phyloP scores from a whole-genome alignment of 177 flowering plant species.

The Vitis hybrid region DNA sequence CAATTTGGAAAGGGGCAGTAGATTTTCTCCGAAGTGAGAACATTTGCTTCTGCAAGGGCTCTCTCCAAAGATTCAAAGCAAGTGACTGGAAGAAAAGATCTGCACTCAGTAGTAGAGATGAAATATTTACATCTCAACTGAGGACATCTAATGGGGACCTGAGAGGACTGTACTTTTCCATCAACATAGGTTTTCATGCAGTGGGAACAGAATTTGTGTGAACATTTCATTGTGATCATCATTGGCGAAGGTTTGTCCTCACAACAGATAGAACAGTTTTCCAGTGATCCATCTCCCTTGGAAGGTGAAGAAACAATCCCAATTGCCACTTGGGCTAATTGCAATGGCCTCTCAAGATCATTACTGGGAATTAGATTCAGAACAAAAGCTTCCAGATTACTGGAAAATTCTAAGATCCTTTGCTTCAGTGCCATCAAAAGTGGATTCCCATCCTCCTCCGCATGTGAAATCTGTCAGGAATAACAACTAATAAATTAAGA shows the following conservation, averaged over 20 bases:
- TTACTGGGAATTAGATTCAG: slow-evolving; percentile 46
- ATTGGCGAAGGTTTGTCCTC: slow-evolving; percentile 60
- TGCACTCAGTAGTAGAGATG: slow-evolving; percentile 67
- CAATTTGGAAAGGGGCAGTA: slow-evolving; percentile 82
- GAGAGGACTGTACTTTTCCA: slow-evolving; percentile 55
- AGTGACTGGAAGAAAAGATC: slow-evolving; percentile 63
- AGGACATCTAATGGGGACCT: slow-evolving; percentile 85
- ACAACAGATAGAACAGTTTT: slow-evolving; percentile 78
- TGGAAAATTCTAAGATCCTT: slow-evolving; percentile 61
- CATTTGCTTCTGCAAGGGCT: slow-evolving; percentile 63
- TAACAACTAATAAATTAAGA: not conserved
- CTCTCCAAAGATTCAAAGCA: slow-evolving; percentile 59
- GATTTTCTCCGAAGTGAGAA: slow-evolving; percentile 47
- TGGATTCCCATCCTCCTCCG: slow-evolving; percentile 53
- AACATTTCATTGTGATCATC: slow-evolving; percentile 73
- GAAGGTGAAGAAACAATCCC: slow-evolving; percentile 57
- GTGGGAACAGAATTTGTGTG: slow-evolving; percentile 81
- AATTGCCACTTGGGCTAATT: slow-evolving; percentile 75
- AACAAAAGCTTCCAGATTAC: slow-evolving; percentile 53
- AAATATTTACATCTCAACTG: slow-evolving; percentile 62
- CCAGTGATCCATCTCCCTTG: slow-evolving; percentile 31
- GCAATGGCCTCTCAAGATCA: slow-evolving; percentile 48
- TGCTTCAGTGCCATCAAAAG: slow-evolving; percentile 67
- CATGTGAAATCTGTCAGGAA: slow-evolving; percentile 48
- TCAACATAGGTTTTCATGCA: slow-evolving; percentile 80